These are phyloP conservation scores for Lasiosphaeria hispida DNA, from an alignment of 495 filamentous ascomycete genomes.

Conservation along the genomic window DNA sequence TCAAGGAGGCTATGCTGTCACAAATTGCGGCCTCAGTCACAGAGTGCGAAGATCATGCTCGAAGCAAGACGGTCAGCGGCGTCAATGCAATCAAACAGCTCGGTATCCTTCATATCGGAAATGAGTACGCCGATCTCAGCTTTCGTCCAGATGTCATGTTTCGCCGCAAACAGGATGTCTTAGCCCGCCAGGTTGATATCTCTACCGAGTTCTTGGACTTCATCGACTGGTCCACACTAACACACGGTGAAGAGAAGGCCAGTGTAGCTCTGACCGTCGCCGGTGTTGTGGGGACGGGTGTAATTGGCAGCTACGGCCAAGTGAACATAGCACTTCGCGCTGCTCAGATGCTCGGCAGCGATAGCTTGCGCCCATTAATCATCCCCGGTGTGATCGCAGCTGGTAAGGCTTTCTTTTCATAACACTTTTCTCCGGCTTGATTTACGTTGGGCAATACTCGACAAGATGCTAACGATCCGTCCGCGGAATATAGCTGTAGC, in stretches of 20 bases:
- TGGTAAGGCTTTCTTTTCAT: slow-evolving; percentile 55
- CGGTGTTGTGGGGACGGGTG: slow-evolving; percentile 76
- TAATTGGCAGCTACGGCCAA: slow-evolving; percentile 83
- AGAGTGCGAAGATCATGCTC: slow-evolving; percentile 79
- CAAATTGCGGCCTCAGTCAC: slow-evolving; percentile 76
- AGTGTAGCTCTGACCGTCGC: slow-evolving; percentile 91
- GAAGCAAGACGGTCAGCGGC: slow-evolving; percentile 72
- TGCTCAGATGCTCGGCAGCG: slow-evolving; percentile 74
- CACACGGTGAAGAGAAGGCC: slow-evolving; percentile 90
- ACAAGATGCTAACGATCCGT: slow-evolving; percentile 12
- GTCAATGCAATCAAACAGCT: slow-evolving; percentile 84
- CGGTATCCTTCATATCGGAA: slow-evolving; percentile 82
- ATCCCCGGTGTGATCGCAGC: slow-evolving; percentile 74
- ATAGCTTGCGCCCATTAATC: slow-evolving; percentile 77
- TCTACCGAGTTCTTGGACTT: slow-evolving; percentile 90
- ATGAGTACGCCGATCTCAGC: slow-evolving; percentile 76
- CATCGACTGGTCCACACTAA: slow-evolving; percentile 76
- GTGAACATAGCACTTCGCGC: slow-evolving; percentile 81
- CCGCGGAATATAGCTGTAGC: slow-evolving; percentile 55
- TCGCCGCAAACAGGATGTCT: slow-evolving; percentile 68
- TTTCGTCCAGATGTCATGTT: slow-evolving; percentile 95
- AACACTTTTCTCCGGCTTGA: slow-evolving; percentile 10
- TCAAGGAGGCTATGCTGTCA: slow-evolving; percentile 87
- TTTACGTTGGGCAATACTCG: no score
- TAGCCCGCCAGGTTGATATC: slow-evolving; percentile 81